phyloP scores from a whole-genome alignment of 2,329 filamentous ascomycete species.

The Pseudocercospora crystallina region DNA sequence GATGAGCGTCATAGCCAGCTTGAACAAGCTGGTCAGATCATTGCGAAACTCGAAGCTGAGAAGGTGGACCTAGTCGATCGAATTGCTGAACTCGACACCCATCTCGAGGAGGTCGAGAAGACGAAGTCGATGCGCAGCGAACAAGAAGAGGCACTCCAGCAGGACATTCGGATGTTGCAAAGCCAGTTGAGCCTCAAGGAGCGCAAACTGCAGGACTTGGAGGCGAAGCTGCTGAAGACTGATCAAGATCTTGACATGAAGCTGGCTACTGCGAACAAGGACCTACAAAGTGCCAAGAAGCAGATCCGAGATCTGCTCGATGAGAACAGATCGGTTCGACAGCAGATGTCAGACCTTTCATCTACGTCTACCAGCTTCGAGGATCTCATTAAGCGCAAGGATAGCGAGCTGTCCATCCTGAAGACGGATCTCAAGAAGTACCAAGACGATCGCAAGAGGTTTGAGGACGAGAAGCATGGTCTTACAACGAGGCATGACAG shows the following conservation, averaged over 20 bases:
- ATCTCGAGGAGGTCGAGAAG: constrained; percentile 68
- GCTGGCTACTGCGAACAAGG: constrained; percentile 73
- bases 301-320: constrained; percentile 74
- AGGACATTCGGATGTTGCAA: constrained; percentile 86
- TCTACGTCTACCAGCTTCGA: constrained; percentile 93
- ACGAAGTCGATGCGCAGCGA: constrained; percentile 71
- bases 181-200: constrained; percentile 89
- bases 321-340: constrained; percentile 79
- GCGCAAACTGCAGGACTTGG: constrained; percentile 82
- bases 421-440: constrained; percentile 81
- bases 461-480: constrained; percentile 74
- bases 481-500: constrained; percentile 76
- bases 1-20: constrained; percentile 77
- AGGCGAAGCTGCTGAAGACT: constrained; percentile 76
- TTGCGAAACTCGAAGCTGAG: constrained; percentile 80
- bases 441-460: constrained; percentile 73
- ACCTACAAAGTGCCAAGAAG: constrained; percentile 70
- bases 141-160: constrained; percentile 72
- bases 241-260: constrained; percentile 91
- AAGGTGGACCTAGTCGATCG: constrained; percentile 72
- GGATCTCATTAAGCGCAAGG: constrained; percentile 87
- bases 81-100: constrained; percentile 67
- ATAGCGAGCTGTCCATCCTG: constrained; percentile 84
- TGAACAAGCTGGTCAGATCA: constrained; percentile 86
- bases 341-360: constrained; percentile 82